phyloP scores from a whole-genome alignment of 345 rosid species.

The Garcia nutans region DNA sequence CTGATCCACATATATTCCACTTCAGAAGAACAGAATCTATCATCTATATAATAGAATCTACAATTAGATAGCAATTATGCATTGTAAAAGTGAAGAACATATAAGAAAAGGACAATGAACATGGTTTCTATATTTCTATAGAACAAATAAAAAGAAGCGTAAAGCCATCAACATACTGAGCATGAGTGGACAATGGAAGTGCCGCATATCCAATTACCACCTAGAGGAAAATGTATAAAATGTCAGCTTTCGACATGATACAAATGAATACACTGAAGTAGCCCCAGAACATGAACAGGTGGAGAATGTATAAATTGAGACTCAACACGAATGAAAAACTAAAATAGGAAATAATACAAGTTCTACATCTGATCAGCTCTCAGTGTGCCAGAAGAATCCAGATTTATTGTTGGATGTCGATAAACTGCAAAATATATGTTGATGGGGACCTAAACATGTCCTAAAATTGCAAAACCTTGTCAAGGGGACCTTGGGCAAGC shows the following conservation, averaged over 20 bases:
- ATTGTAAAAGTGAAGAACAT: background rate
- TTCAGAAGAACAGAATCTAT: background rate
- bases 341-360: background rate
- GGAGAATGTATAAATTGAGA: background rate
- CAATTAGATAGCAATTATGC: background rate
- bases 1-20: background rate
- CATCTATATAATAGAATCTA: background rate
- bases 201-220: constrained; percentile 90
- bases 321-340: background rate
- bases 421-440: too few relatives aligned
- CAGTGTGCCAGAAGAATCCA: constrained; percentile 4
- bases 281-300: background rate
- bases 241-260: constrained; percentile 2
- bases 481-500: too few relatives aligned
- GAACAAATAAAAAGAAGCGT: constrained; percentile 11
- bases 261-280: background rate
- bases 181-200: constrained; percentile 85
- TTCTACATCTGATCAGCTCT: background rate
- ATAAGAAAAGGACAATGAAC: background rate
- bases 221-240: constrained; percentile 40
- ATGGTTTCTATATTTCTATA: background rate
- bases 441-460: too few relatives aligned
- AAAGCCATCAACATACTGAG: constrained; percentile 65
- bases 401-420: background rate
- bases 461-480: too few relatives aligned